Conservation (phyloP, 495 filamentous ascomycete genomes). For the Aspergillus wentii region DNA sequence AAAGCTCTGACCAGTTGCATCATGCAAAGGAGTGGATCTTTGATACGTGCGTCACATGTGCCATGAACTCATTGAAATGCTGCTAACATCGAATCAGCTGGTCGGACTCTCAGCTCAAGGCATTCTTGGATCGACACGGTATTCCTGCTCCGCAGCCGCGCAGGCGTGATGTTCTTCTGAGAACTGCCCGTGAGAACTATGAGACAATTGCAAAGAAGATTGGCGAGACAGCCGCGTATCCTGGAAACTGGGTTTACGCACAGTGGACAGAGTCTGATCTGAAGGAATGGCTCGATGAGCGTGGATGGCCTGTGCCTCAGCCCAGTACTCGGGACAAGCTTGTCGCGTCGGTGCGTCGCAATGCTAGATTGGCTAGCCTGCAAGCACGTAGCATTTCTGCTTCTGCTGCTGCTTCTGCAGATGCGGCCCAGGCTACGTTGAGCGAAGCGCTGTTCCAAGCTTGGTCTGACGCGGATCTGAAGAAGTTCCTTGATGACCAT, state of each 20-base stretch:
- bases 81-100: slow-evolving; percentile 48
- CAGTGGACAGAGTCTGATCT: slow-evolving; percentile 76
- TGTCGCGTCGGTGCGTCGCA: slow-evolving; percentile 84
- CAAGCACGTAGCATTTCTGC: slow-evolving; percentile 54
- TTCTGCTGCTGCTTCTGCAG: slow-evolving; percentile 60
- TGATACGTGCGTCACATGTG: slow-evolving; percentile 61
- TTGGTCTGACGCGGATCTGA: slow-evolving; percentile 80
- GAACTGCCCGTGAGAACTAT: slow-evolving; percentile 75
- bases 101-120: slow-evolving; percentile 83
- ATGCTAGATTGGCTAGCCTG: slow-evolving; percentile 73
- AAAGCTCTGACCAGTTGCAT: slow-evolving; percentile 61
- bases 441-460: slow-evolving; percentile 80
- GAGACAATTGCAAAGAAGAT: slow-evolving; percentile 76
- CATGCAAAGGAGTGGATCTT: slow-evolving; percentile 89
- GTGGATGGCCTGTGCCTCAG: slow-evolving; percentile 84
- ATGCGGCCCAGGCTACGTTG: slow-evolving; percentile 62
- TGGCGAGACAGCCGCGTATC: slow-evolving; percentile 76
- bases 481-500: slow-evolving; percentile 74
- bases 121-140: slow-evolving; percentile 82
- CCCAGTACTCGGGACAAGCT: slow-evolving; percentile 82
- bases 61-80: background rate
- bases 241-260: slow-evolving; percentile 93
- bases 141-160: slow-evolving; percentile 79
- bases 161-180: slow-evolving; percentile 75
- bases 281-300: slow-evolving; percentile 83